Conservation (phyloP, 768 basidiomycete genomes). For the Tylopilus cervinicoccineus region DNA sequence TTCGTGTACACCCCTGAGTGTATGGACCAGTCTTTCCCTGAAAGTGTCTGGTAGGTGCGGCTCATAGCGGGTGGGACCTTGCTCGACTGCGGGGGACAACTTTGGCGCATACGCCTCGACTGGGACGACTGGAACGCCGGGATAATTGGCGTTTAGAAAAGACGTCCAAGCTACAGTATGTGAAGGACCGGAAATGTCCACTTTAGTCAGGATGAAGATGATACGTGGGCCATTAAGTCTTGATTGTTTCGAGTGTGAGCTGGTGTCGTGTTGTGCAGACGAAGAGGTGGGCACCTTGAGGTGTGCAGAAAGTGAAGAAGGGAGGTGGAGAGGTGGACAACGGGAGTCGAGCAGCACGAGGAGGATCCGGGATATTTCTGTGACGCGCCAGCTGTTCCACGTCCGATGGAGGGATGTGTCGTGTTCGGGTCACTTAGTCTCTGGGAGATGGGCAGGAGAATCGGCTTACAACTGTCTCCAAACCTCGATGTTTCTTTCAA, state of each 20-base stretch:
- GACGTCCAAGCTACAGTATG: constrained; percentile 63
- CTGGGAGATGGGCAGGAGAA: background rate
- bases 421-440: constrained; percentile 1
- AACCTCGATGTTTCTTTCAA: constrained; percentile 88
- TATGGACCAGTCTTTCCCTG: constrained; percentile 57
- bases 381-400: constrained; percentile 77
- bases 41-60: constrained; percentile 69
- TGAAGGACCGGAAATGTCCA: constrained; percentile 73
- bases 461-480: constrained; percentile 84
- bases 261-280: background rate
- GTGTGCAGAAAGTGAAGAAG: constrained; percentile 69
- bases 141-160: constrained; percentile 53
- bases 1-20: constrained; percentile 62
- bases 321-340: constrained; percentile 84
- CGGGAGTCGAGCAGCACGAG: constrained; percentile 87
- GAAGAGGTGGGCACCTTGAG: constrained; percentile 32
- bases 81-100: constrained; percentile 23
- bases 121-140: constrained; percentile 57
- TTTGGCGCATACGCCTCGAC: constrained; percentile 75
- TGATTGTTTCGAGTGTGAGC: constrained; percentile 32
- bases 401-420: background rate
- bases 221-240: constrained; percentile 21
- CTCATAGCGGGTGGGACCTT: constrained; percentile 49
- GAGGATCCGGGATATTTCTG: constrained; percentile 86
- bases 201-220: constrained; percentile 83